Percentiles rank a stretch among this genome's conserved stretches.
Evolutionary conservation across 2,329 filamentous ascomycete genomes (phyloP).

Genomic region (Apiospora hydei): DNA sequence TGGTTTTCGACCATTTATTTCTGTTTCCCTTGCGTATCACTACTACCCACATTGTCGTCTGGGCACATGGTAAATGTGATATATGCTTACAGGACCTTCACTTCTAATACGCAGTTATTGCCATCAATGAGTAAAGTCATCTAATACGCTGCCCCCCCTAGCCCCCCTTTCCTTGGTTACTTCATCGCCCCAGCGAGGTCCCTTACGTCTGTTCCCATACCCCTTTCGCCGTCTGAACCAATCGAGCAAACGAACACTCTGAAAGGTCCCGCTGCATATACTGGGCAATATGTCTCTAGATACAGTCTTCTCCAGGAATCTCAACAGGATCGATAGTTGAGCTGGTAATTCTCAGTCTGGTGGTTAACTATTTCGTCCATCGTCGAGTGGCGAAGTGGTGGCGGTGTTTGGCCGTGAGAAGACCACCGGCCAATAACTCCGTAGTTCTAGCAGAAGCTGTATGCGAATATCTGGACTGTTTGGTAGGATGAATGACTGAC

Average conservation of each 20-base stretch:
- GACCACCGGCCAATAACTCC: not conserved
- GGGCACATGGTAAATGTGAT: not conserved
- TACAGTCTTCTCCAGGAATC: not conserved
- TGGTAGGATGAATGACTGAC: not conserved
- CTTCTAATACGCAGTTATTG: not conserved
- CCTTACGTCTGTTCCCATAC: not conserved
- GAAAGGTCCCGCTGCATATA: not conserved
- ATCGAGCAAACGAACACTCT: not conserved
- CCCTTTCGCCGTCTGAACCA: not conserved
- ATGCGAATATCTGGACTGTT: not conserved
- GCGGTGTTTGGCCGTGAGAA: not conserved
- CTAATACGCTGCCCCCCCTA: not conserved
- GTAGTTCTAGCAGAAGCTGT: not conserved
- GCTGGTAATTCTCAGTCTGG: not conserved
- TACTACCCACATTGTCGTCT: not conserved
- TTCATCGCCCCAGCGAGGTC: not conserved
- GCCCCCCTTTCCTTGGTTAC: not conserved
- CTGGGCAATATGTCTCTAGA: not conserved
- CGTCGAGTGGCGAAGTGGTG: not conserved
- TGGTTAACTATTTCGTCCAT: not conserved
- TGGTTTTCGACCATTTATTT: too few species aligned
- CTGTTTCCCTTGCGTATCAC: not conserved
- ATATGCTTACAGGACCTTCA: too few species aligned
- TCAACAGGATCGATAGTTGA: not conserved
- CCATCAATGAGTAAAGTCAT: too few species aligned